Base-by-base conservation (phyloP, 1,284 basidiomycete species). In the Phylloporus sp. region DNA sequence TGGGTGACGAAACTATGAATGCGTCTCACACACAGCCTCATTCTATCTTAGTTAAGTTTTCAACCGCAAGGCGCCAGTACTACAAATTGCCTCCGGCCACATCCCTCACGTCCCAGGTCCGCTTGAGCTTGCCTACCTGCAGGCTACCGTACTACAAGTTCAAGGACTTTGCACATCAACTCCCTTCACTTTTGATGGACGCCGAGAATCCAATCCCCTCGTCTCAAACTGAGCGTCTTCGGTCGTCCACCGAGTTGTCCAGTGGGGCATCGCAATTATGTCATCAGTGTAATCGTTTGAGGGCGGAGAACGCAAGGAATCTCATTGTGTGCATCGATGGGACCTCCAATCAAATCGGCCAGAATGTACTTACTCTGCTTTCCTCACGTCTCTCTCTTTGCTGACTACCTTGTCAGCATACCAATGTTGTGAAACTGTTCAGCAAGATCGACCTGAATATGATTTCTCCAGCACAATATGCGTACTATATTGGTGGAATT, bases 401-500 rank as follows among this genome's bases (percentile, higher is more conserved):
- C 62, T 77, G 1, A 77, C 23, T 19, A 60, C 17, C 12, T 52
- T 25, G 12, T 70, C 65, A 82, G 81, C 80, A 79, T 57, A 81
- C 80, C 65, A 82, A 81, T 39, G 71, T 82, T 14, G 72, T 82
- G 39, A 80, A 82, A 61, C 62, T 81, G 3, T 80, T 80, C 45
- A 66, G 68, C 39, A 71, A 71, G 12, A 67, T 81, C n/a, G 57
- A 75, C n/a, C 70, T 74, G 20, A 66, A 74, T 59, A 55, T 60
- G 10, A 45, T 20, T 8, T 19, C 43, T 8, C 72, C 69, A 15
- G 57, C 68, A 27, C 80, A 81, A 67, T 61, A 71, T 7, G 77
- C 75, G 2, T 83, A 76, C 65, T 83, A 82, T 68, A 77, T 77
- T 45, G 83, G 82, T 59, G 81, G 81, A 0, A 79, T 84, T 53